Conservation (phyloP, 495 filamentous ascomycete genomes). For the Penicillium argentinense region DNA sequence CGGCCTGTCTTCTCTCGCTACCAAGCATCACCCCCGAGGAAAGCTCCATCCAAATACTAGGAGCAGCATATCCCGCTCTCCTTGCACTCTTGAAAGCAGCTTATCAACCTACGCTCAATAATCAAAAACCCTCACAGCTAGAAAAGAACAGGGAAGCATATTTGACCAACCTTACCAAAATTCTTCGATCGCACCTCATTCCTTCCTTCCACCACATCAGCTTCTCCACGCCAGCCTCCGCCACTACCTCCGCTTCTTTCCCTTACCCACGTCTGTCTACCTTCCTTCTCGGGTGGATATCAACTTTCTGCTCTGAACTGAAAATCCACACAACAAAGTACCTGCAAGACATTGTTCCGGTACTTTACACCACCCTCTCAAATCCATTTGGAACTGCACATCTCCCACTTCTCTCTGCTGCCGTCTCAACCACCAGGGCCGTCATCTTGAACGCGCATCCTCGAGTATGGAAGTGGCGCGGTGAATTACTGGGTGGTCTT, state of each 20-base stretch:
- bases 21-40: conserved; percentile 75
- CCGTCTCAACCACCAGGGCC: conserved; percentile 52
- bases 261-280: conserved; percentile 41
- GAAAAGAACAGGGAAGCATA: conserved; percentile 20
- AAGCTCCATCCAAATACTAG: conserved; percentile 65
- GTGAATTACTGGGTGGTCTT: conserved; percentile 67
- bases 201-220: conserved; percentile 50
- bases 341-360: conserved; percentile 68
- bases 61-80: conserved; percentile 66
- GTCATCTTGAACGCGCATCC: conserved; percentile 74
- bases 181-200: conserved; percentile 43
- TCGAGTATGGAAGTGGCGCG: conserved; percentile 60
- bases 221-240: conserved; percentile 40
- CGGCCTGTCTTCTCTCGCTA: conserved; percentile 69
- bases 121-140: conserved; percentile 4
- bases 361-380: conserved; percentile 62
- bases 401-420: conserved; percentile 53
- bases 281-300: conserved; percentile 59
- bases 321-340: conserved; percentile 72
- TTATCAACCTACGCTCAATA: conserved; percentile 17
- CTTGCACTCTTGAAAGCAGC: conserved; percentile 54
- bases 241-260: conserved; percentile 51
- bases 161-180: conserved; percentile 23
- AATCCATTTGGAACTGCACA: conserved; percentile 68
- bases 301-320: conserved; percentile 55